phyloP scores from a whole-genome alignment of 1,284 basidiomycete genomes.

The Mycena citricolor region DNA sequence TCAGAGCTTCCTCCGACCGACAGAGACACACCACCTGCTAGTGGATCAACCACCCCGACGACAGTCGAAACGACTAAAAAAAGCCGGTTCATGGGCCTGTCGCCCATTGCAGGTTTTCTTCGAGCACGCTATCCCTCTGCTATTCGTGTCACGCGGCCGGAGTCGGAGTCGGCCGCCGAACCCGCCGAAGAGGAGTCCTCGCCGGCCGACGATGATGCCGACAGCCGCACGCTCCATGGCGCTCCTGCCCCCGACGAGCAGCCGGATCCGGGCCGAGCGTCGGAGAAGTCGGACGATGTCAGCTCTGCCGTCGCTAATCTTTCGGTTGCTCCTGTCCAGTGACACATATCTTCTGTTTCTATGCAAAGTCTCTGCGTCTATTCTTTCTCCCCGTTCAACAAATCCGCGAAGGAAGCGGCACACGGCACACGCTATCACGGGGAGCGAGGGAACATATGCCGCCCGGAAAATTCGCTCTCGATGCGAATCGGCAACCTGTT shows the following conservation, averaged over 20 bases:
- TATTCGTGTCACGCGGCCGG: slow-evolving; percentile 10
- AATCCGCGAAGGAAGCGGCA: no score
- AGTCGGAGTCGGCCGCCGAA: slow-evolving; percentile 17
- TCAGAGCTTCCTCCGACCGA: slow-evolving; percentile 34
- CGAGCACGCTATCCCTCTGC: slow-evolving; percentile 57
- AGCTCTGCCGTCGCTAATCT: slow-evolving; percentile 14
- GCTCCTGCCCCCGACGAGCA: slow-evolving; percentile 29
- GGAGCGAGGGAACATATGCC: no score
- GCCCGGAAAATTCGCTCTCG: no score
- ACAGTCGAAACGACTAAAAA: slow-evolving; percentile 38
- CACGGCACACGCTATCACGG: no score
- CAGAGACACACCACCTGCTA: slow-evolving; percentile 42
- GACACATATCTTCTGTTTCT: slow-evolving; percentile 16
- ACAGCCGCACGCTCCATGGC: slow-evolving; percentile 56
- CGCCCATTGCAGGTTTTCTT: slow-evolving; percentile 64
- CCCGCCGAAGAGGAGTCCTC: slow-evolving; percentile 31
- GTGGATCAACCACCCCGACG: slow-evolving; percentile 57
- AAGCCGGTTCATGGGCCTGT: slow-evolving; percentile 49
- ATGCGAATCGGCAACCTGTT: no score
- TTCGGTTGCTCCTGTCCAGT: slow-evolving; percentile 22
- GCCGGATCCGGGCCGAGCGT: slow-evolving; percentile 22
- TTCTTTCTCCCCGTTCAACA: slow-evolving; percentile 1
- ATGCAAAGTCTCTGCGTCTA: slow-evolving; percentile 4
- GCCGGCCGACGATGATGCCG: slow-evolving; percentile 50
- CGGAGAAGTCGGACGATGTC: slow-evolving; percentile 20